Base-by-base conservation (phyloP, 331 rosid species). In the Pyracantha coccinea region DNA sequence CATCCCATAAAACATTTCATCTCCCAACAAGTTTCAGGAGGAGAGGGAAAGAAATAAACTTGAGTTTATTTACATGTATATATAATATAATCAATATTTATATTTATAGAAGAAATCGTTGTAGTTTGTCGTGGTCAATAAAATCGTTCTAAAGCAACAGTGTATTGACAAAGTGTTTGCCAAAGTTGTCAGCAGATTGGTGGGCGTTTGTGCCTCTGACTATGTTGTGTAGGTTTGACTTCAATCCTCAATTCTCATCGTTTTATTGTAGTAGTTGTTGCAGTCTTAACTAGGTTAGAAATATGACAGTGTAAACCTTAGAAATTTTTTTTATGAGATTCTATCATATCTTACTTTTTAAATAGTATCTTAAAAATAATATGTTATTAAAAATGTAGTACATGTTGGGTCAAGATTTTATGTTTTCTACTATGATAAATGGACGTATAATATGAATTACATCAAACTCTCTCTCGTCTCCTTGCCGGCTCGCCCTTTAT, bases 101-200 rank as follows among this genome's bases (percentile, higher is more conserved):
- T 35, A 20, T 72, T 17, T 70, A 60, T 81, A 68, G 82, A 59
- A 84, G 35, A 84, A 78, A 85, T 81, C 85, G 85, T 27, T 41
- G 21, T 55, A 61, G 25, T 71, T 78, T 65, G 41, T 47, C 77
- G 31, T 25, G 2, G 74, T 53, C 53, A 23, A 8, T 61, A 69
- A 50, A 35, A 28, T 17, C 29, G 68, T 33, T 47, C 19, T n/a
- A 41, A 24, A 32, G 45, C 59, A 83, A 78, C 79, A 71, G 63
- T 50, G 6, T 6, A 50, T 29, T 19, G 85, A 62, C 90, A 81
- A 73, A 1, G 20, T 8, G 20, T 24, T 38, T n/a, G 70, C 66
- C n/a, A 31, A 53, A 61, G 59, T 69, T 69, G 78, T 29, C 78
- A 32, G 47, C 21, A 60, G 10, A 19, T 21, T 66, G 29, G 67